Base-by-base conservation (phyloP, 1,284 basidiomycete genomes). In the Ustilago vetiveriae region DNA sequence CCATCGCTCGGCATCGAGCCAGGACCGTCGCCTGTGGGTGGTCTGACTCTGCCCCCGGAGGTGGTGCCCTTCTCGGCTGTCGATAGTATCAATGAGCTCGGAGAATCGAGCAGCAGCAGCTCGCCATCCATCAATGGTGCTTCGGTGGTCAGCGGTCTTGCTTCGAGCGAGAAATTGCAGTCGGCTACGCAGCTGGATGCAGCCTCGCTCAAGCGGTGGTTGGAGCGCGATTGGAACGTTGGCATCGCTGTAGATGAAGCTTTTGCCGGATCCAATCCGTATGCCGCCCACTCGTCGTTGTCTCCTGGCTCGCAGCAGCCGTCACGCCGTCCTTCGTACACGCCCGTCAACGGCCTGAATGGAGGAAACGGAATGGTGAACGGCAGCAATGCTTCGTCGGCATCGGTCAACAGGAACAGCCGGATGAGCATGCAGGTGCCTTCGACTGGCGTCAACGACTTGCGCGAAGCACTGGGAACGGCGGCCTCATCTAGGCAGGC, bases 221-320 rank as follows among this genome's bases (percentile, higher is more conserved):
- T 81, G 48, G 60, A 62, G 41, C 72, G 78, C 35, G 76, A 75
- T 35, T 81, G 79, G 79, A 74, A 65, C 43, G 76, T 78, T 29
- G 38, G 40, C 36, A 68, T 72, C 13, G 78, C 75, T 16, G 68
- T 75, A 3, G 74, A 79, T 43, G 77, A 80, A 52, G 69, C 71
- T 2, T 55, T 66, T 40, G 47, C 47, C 17, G 63, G 62, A 3
- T 53, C 68, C n/a, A 66, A 33, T 41, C 68, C 68, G 6, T 71
- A 60, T n/a, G 48, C n/a, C n/a, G n/a, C 62, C 3, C 40, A 36
- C 6, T 45, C 53, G 24, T 56, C 67, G 49, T 23, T 64, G 6
- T 30, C 45, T 5, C 32, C 56, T 21, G 44, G 29, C 9, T 65
- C 55, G 32, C 53, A 52, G 40, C 55, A 56, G 26, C 37, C 60